These are phyloP conservation scores for Penicillium waksmanii DNA, from an alignment of 495 filamentous ascomycete species.

Conservation along the genomic window DNA sequence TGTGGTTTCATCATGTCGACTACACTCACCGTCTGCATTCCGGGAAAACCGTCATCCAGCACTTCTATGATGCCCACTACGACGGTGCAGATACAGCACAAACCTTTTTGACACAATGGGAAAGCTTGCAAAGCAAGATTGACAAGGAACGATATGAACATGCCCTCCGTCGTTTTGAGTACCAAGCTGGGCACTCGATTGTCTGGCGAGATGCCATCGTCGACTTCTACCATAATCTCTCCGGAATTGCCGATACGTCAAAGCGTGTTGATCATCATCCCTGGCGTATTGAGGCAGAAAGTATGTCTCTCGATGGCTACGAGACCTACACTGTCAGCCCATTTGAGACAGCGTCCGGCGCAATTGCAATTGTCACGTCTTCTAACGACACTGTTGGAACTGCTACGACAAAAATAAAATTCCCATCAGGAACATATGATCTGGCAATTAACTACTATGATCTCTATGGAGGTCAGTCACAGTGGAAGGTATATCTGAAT, in stretches of 20 bases:
- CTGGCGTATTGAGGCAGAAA: constrained; percentile 67
- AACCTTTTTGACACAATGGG: constrained; percentile 58
- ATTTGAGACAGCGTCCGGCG: constrained; percentile 57
- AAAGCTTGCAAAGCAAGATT: constrained; percentile 55
- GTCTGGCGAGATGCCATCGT: constrained; percentile 70
- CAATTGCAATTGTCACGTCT: constrained; percentile 50
- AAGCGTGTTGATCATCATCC: constrained; percentile 61
- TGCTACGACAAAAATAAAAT: constrained; percentile 49
- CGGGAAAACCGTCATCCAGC: constrained; percentile 73
- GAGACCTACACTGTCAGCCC: constrained; percentile 51
- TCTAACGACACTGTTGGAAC: constrained; percentile 54
- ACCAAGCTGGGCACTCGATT: constrained; percentile 70
- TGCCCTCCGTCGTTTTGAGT: constrained; percentile 57
- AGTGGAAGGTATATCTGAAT: constrained; percentile 58
- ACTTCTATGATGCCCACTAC: constrained; percentile 77
- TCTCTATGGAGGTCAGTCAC: constrained; percentile 54
- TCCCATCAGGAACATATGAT: constrained; percentile 59
- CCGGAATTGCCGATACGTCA: constrained; percentile 56
- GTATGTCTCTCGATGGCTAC: constrained; percentile 62
- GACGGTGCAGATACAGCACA: constrained; percentile 61
- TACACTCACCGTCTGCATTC: constrained; percentile 67
- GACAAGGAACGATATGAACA: constrained; percentile 66
- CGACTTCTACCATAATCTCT: constrained; percentile 63
- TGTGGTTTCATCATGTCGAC: constrained; percentile 78
- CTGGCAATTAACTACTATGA: constrained; percentile 71